A percentile compares a stretch with the other conserved stretches of the same genome.
Evolutionary conservation across 2,329 filamentous ascomycete species (phyloP).

Genomic region (Ceratocystis destructans): DNA sequence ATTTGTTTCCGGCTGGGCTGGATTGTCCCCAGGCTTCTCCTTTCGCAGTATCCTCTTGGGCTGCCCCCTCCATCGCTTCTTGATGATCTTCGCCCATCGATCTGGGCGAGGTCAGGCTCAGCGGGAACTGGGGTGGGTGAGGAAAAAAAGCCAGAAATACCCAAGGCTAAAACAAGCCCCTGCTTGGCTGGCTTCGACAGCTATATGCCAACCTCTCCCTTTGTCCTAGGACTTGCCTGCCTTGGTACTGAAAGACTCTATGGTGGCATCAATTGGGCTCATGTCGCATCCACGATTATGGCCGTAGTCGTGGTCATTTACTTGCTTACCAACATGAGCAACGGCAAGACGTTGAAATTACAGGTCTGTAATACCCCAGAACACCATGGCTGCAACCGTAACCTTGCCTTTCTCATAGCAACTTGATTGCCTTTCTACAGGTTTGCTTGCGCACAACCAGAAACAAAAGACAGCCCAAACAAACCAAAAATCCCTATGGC

Average conservation of each 20-base stretch:
- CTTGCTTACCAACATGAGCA: neutral
- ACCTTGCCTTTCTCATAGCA: neutral
- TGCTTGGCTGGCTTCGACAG: neutral
- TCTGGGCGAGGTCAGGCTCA: neutral
- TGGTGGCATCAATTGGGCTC: neutral
- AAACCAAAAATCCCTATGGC: neutral
- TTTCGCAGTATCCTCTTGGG: neutral
- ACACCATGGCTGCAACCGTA: neutral
- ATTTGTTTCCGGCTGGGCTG: no score
- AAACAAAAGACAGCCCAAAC: neutral
- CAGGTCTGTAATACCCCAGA: no score
- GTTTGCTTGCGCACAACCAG: neutral
- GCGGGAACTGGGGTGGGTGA: neutral
- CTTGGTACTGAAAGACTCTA: neutral
- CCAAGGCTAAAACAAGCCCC: constrained; percentile 1
- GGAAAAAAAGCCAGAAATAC: neutral
- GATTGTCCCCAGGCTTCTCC: neutral
- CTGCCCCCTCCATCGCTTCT: neutral
- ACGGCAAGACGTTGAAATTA: neutral
- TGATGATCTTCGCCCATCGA: neutral
- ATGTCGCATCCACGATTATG: neutral
- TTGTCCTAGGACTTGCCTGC: neutral
- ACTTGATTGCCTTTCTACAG: neutral
- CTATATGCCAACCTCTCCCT: neutral
- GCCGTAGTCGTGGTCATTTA: no score